Evolutionary conservation across 192 early-diverging fungal genomes (phyloP).

Genomic region (Coemansia umbellata): DNA sequence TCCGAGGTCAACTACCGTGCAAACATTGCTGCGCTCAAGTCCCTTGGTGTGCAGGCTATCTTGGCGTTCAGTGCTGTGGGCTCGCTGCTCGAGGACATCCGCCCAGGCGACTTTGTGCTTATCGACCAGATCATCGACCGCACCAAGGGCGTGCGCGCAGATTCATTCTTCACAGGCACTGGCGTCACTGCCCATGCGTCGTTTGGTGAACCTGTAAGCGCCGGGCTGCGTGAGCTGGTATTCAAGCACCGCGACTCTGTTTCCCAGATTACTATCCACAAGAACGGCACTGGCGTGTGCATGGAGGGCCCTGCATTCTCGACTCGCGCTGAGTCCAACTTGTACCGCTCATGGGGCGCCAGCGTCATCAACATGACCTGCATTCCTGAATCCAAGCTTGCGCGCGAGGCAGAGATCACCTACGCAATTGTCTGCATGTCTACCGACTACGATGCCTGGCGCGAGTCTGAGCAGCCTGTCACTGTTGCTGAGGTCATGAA

Average conservation of each 20-base stretch:
- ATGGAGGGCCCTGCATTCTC: slow-evolving; percentile 99
- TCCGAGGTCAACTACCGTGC: slow-evolving; percentile 89
- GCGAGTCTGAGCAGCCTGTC: slow-evolving; percentile 74
- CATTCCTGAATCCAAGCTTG: slow-evolving; percentile 95
- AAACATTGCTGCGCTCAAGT: slow-evolving; percentile 98
- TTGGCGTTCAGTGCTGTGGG: slow-evolving; percentile 97
- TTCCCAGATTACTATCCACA: slow-evolving; percentile 57
- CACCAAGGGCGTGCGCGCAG: slow-evolving; percentile 92
- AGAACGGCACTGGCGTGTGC: slow-evolving; percentile 83
- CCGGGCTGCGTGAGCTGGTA: slow-evolving; percentile 68
- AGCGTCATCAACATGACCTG: slow-evolving; percentile 98
- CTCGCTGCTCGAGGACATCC: slow-evolving; percentile 89
- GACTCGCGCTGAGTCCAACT: slow-evolving; percentile 92
- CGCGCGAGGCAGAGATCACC: slow-evolving; percentile 95
- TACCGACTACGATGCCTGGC: slow-evolving; percentile 97
- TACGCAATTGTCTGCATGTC: slow-evolving; percentile 99
- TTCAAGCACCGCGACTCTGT: slow-evolving; percentile 56
- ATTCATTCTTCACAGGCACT: slow-evolving; percentile 89
- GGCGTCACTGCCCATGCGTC: slow-evolving; percentile 87
- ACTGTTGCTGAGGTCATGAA: slow-evolving; percentile 81
- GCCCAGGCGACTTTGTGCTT: slow-evolving; percentile 91
- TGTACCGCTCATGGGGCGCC: slow-evolving; percentile 93
- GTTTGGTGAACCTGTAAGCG: slow-evolving; percentile 94
- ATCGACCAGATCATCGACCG: slow-evolving; percentile 95
- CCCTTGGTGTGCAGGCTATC: slow-evolving; percentile 86